Evolutionary conservation across 345 rosid species (phyloP), one percentile per base, ranked within the genome.

Genomic region (Gossypium mustelinum): DNA sequence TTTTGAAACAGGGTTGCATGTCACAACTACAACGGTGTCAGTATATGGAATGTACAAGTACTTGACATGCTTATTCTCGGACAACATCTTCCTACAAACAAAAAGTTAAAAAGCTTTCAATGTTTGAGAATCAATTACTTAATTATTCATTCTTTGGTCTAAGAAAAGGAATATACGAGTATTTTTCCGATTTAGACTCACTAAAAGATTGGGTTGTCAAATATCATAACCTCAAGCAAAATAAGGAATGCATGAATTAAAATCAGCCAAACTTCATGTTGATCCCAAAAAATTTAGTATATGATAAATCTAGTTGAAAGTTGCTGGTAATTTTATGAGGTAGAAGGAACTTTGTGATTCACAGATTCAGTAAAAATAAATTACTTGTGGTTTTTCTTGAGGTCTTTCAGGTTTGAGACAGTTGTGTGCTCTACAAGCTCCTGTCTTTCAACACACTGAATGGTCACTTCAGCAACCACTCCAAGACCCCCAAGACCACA

Each of bases 401-500:
- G 82, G 7, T 93, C 97, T 66, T 90, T 80, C 82, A 93, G 71
- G 79, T 82, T 85, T n/a, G 97, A 85, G 74, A 91, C 81, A 60
- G 80, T 77, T 3, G 99, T 95, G 79, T 93, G 98, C 85, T 91
- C 99, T 58, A 95, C 94, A 58, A 93, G 99, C 84, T 93, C 90
- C 59, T 91, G 90, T 79, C 98, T 90, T 71, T 91, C 97, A 62
- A 95, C 98, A 80, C 98, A 91, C 43, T 93, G 98, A 58, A 95
- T 87, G 61, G 91, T 91, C 70, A 95, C 97, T 87, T 95, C 99
- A 75, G 99, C 89, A 80, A 95, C 97, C 81, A 95, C 98, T 78
- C 97, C 97, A 69, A 95, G 97, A 47, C 89, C 98, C 55, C 98
- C 99, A 76, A 95, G 92, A 75, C 99, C 98, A 78, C 96, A 88